Conservation (phyloP, 2,329 filamentous ascomycete genomes). For the Colletotrichum sp. region DNA sequence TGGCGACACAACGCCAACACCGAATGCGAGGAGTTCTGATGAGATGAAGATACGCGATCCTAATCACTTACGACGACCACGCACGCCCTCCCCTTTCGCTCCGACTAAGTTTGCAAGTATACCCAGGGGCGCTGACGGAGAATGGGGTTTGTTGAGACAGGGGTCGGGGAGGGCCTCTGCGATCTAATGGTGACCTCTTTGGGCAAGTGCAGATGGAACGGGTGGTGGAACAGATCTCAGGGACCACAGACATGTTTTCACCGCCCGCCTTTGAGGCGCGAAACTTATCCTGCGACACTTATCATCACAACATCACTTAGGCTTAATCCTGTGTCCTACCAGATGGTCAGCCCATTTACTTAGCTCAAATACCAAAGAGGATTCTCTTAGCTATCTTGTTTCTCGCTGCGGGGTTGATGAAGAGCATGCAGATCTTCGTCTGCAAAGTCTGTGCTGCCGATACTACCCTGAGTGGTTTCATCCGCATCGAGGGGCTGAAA, state of each 20-base stretch:
- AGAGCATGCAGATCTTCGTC: not conserved
- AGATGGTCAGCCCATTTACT: slow-evolving; percentile 15
- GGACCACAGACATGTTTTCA: not conserved
- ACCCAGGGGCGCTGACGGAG: slow-evolving; percentile 34
- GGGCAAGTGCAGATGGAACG: not conserved
- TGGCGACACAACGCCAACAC: not conserved
- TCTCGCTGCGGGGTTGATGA: not conserved
- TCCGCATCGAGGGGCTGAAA: slow-evolving; percentile 8
- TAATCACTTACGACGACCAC: slow-evolving; percentile 30
- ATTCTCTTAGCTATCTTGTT: not conserved
- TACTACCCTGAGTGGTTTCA: slow-evolving; percentile 6
- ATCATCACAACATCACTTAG: slow-evolving; percentile 9
- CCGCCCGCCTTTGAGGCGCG: not conserved
- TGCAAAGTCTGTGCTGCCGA: not conserved
- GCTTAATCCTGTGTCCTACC: slow-evolving; percentile 1
- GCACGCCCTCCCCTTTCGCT: slow-evolving; percentile 37
- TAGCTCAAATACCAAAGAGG: slow-evolving; percentile 11
- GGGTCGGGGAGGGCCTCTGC: slow-evolving; percentile 31
- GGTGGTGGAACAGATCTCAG: not conserved
- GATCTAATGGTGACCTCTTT: slow-evolving; percentile 26
- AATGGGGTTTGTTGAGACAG: slow-evolving; percentile 33
- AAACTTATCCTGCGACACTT: slow-evolving; percentile 14
- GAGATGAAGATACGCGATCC: slow-evolving; percentile 27
- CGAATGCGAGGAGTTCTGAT: slow-evolving; percentile 1
- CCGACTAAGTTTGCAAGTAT: slow-evolving; percentile 39